A percentile compares a stretch with the other conserved stretches of the same genome.
Conservation (phyloP, 2,329 filamentous ascomycete genomes). For the Tolypocladium ovalisporum region DNA sequence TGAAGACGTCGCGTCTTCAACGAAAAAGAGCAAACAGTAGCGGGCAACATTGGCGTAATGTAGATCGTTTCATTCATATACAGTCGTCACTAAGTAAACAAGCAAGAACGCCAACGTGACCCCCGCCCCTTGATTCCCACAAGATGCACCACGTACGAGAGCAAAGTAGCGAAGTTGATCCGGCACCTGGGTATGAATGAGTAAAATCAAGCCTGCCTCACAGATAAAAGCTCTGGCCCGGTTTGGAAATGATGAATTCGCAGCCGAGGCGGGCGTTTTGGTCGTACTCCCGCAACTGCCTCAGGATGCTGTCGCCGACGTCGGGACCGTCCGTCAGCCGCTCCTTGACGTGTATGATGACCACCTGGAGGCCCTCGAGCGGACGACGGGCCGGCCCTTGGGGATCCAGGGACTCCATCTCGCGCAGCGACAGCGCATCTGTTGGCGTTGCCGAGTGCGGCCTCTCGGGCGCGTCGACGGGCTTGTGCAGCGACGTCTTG, state of each 20-base stretch:
- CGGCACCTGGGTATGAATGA: not conserved
- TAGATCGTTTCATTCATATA: constrained; percentile 1
- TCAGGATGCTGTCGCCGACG: constrained; percentile 54
- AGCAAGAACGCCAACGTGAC: not conserved
- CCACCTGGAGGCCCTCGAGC: constrained; percentile 63
- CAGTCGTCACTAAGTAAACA: not conserved
- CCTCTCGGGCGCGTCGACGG: constrained; percentile 17
- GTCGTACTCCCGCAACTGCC: constrained; percentile 58
- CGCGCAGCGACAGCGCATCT: constrained; percentile 30
- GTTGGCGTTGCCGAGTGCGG: constrained; percentile 37
- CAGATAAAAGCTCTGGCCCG: constrained; percentile 49
- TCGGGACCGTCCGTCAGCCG: constrained; percentile 61
- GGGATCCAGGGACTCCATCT: constrained; percentile 18
- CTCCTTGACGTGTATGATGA: constrained; percentile 94
- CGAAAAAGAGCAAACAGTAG: not conserved
- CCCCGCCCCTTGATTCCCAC: not conserved
- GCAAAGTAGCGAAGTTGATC: not conserved
- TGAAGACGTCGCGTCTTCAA: not conserved
- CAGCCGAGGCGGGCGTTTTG: constrained; percentile 59
- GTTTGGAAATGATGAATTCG: constrained; percentile 61
- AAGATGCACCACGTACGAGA: not conserved
- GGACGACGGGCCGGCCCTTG: constrained; percentile 26
- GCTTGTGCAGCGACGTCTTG: constrained; percentile 12
- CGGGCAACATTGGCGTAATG: not conserved
- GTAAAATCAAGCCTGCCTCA: constrained; percentile 18